These are phyloP conservation scores for Epichloe uncinata DNA, from an alignment of 2,329 filamentous ascomycete species.

Conservation along the genomic window DNA sequence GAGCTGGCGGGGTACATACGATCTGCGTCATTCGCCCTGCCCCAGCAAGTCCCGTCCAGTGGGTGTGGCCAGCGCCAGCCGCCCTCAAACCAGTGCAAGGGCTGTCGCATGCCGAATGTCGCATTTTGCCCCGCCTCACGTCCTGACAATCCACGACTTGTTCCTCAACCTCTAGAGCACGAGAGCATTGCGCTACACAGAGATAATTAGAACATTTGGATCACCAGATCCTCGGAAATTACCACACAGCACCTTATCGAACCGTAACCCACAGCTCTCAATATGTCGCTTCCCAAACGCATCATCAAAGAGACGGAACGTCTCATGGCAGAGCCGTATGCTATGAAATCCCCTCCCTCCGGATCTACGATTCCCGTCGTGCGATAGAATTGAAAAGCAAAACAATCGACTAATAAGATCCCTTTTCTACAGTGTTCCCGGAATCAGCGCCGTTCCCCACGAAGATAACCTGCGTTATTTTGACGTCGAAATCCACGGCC, in stretches of 20 bases:
- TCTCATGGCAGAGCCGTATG: conserved; percentile 90
- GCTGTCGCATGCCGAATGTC: conserved; percentile 7
- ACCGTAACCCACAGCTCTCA: conserved; percentile 1
- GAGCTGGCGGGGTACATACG: not conserved
- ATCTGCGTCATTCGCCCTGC: too few relatives aligned
- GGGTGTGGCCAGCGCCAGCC: not conserved
- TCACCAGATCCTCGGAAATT: not conserved
- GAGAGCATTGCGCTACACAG: not conserved
- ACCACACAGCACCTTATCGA: not conserved
- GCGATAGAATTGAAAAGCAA: not conserved
- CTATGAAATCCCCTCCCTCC: conserved; percentile 2
- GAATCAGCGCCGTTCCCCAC: conserved; percentile 90
- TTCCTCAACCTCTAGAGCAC: not conserved
- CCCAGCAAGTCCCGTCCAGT: not conserved
- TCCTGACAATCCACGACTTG: not conserved
- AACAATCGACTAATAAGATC: not conserved
- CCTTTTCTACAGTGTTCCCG: conserved; percentile 56
- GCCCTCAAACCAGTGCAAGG: not conserved
- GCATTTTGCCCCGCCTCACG: conserved; percentile 7
- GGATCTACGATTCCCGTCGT: conserved; percentile 2
- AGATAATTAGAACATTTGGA: not conserved
- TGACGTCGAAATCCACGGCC: conserved; percentile 91
- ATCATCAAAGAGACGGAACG: conserved; percentile 98
- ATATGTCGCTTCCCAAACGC: conserved; percentile 77
- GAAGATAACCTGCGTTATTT: conserved; percentile 98